Evolutionary conservation across 768 basidiomycete species (phyloP), one percentile per base, ranked within the genome.

Genomic region (Phylloporus arenicola): DNA sequence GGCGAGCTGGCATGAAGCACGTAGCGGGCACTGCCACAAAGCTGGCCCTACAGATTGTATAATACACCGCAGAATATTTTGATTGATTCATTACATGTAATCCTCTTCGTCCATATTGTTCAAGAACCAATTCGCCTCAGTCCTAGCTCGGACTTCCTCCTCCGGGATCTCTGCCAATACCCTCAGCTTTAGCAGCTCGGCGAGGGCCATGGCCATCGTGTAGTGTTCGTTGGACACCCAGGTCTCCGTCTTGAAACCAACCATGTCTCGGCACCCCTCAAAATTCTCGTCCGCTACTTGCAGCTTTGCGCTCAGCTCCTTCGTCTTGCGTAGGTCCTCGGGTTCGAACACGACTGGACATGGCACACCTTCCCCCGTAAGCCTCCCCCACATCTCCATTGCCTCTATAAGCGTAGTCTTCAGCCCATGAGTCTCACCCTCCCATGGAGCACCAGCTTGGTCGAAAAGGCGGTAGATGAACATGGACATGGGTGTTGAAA

Each of bases 261-360:
- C 3, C 14, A 41, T 33, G 44, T 6, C n/a, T 22, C 9, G 43
- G 29, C 17, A 33, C 30, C 5, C 19, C 30, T 33, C 30, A 4
- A 34, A 17, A 25, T 11, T 27, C 50, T 19, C 20, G 16, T 45
- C 38, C 13, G 51, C 41, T 16, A 10, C 24, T 4, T 12, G n/a
- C 39, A 27, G 50, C 6, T 2, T 30, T 35, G 1, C n/a, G 20
- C 41, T 33, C 39, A 51, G 40, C 45, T 19, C 17, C 40, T 29
- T 42, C 45, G 39, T 41, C 40, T 46, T n/a, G 24, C 31, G 31
- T 11, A 35, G 3, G 40, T 51, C 45, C n/a, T 46, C 17, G 13
- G 40, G 9, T 13, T 46, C 45, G 24, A 51, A 51, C 33, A 17
- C 31, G 45, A 51, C 20, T 2, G 44, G 44, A 46, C 50, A 51